phyloP scores from a whole-genome alignment of 2,329 filamentous ascomycete species.

The Myriosclerotinia scirpicola region DNA sequence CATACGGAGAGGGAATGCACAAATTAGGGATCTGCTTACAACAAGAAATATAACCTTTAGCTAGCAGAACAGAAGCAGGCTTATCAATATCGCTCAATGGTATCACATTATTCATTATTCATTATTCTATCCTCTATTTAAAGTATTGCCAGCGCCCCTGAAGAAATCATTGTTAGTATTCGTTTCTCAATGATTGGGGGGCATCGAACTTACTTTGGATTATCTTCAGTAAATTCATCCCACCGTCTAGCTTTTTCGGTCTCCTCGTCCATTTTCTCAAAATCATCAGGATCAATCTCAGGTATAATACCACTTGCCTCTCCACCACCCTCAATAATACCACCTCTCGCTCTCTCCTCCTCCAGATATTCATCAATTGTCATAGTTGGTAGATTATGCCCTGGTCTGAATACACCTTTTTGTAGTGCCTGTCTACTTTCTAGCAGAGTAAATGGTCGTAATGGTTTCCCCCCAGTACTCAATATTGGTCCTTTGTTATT shows the following conservation, averaged over 20 bases:
- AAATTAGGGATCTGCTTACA: background rate
- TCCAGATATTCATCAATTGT: conserved; percentile 96
- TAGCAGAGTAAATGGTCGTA: conserved; percentile 87
- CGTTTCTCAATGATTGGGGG: background rate
- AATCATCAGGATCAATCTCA: conserved; percentile 84
- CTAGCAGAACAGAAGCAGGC: background rate
- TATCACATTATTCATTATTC: conserved; percentile 18
- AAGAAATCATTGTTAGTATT: conserved; percentile 23
- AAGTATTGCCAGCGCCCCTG: conserved; percentile 72
- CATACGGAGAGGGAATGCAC: background rate
- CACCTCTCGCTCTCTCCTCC: conserved; percentile 79
- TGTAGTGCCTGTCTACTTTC: conserved; percentile 73
- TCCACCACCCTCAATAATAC: conserved; percentile 88
- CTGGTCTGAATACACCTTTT: conserved; percentile 80
- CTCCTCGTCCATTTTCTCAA: conserved; percentile 82
- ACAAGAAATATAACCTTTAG: background rate
- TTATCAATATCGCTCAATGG: background rate
- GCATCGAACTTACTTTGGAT: conserved; percentile 59
- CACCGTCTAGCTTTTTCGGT: conserved; percentile 91
- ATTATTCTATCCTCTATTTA: conserved; percentile 65
- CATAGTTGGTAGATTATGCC: conserved; percentile 96
- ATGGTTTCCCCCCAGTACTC: conserved; percentile 74
- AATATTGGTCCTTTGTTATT: conserved; percentile 68
- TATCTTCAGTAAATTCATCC: conserved; percentile 92
- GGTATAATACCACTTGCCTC: conserved; percentile 67